phyloP scores from a whole-genome alignment of 495 filamentous ascomycete species.

The Penicillium silybi region DNA sequence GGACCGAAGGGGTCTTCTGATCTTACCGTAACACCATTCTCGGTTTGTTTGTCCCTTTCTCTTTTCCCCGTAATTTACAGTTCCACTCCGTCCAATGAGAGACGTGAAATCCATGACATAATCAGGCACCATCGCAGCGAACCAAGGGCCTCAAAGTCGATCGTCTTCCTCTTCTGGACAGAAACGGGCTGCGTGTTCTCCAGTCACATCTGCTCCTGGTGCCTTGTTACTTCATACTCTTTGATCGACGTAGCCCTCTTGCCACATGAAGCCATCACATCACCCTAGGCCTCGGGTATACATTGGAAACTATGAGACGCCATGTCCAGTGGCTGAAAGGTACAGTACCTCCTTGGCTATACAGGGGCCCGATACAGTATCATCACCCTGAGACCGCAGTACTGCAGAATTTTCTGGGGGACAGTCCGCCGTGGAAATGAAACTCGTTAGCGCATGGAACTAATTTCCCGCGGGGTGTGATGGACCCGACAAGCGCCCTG shows the following conservation, averaged over 20 bases:
- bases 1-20: neutral
- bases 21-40: neutral
- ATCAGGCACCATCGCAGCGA: conserved; percentile 14
- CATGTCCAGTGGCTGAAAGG: neutral
- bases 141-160: conserved; percentile 8
- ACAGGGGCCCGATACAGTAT: neutral
- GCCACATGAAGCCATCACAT: conserved; percentile 1
- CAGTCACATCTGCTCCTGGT: neutral
- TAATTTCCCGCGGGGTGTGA: conserved; percentile 11
- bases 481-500: neutral
- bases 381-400: neutral
- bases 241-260: neutral
- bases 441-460: conserved; percentile 7
- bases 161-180: conserved; percentile 13
- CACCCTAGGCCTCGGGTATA: neutral
- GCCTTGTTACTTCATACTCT: neutral
- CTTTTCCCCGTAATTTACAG: conserved; percentile 1
- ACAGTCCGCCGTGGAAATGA: conserved; percentile 3
- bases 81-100: conserved; percentile 8
- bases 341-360: neutral
- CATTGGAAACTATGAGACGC: neutral
- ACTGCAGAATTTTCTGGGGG: neutral
- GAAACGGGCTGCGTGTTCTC: conserved; percentile 11
- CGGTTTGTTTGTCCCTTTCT: neutral
- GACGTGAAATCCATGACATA: conserved; percentile 4